Evolutionary conservation across 768 basidiomycete genomes (phyloP).

Genomic region (Mycena galopus): DNA sequence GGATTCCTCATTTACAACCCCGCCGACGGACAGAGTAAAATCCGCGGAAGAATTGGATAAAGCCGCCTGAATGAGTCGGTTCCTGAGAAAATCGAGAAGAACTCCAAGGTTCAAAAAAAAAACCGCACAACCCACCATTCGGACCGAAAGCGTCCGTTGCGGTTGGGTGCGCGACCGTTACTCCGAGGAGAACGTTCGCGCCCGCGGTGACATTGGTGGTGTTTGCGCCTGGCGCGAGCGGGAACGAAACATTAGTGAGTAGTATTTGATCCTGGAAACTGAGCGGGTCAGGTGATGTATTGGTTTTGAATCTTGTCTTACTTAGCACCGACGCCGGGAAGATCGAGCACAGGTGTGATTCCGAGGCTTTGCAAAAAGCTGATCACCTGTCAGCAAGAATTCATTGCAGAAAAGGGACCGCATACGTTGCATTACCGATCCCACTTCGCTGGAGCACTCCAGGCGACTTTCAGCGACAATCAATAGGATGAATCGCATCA

Average conservation of each 20-base stretch:
- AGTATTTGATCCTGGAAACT: conserved; percentile 36
- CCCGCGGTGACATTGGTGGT: conserved; percentile 25
- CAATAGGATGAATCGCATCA: not conserved
- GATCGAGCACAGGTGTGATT: conserved; percentile 34
- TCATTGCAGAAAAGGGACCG: no score
- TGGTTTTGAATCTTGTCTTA: not conserved
- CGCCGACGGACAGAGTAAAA: conserved; percentile 30
- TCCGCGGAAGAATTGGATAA: conserved; percentile 22
- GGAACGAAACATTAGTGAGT: conserved; percentile 30
- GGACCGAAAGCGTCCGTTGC: conserved; percentile 26
- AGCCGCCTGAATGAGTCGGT: not conserved
- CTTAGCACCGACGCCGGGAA: conserved; percentile 39
- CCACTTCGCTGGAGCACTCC: conserved; percentile 34
- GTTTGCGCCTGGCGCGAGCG: conserved; percentile 30
- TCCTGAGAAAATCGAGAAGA: not conserved
- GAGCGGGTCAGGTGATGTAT: no score
- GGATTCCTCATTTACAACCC: conserved; percentile 24
- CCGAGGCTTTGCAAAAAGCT: conserved; percentile 27
- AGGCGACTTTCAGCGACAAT: conserved; percentile 23
- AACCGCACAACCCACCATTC: conserved; percentile 18
- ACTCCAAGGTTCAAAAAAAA: no score
- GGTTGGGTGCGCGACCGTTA: conserved; percentile 29
- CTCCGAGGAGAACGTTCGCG: conserved; percentile 15
- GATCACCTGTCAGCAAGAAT: not conserved
- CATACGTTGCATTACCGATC: conserved; percentile 34